phyloP scores from a whole-genome alignment of 1,284 basidiomycete species.

The Thecaphora frezii region DNA sequence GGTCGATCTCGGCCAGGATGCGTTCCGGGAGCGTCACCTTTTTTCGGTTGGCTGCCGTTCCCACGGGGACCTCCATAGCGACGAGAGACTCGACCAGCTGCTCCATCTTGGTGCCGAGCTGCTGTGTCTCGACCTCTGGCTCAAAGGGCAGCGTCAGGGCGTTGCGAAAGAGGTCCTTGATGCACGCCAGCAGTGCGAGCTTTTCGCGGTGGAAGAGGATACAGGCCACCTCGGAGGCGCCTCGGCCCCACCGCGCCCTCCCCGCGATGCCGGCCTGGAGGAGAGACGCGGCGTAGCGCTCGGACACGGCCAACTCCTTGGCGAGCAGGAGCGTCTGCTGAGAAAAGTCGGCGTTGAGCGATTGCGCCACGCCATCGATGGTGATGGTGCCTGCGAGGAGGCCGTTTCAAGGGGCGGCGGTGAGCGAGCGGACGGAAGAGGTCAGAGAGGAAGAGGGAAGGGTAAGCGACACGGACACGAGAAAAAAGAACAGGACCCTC shows the following conservation, averaged over 20 bases:
- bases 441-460: neutral
- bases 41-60: slow-evolving; percentile 8
- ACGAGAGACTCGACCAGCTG: slow-evolving; percentile 48
- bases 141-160: slow-evolving; percentile 50
- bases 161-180: slow-evolving; percentile 47
- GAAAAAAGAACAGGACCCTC: neutral
- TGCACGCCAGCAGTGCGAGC: slow-evolving; percentile 47
- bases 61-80: slow-evolving; percentile 19
- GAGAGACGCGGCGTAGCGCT: slow-evolving; percentile 54
- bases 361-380: slow-evolving; percentile 42
- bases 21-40: slow-evolving; percentile 26
- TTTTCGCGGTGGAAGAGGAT: slow-evolving; percentile 54
- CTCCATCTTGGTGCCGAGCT: slow-evolving; percentile 45
- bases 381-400: slow-evolving; percentile 51
- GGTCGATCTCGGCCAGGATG: slow-evolving; percentile 42
- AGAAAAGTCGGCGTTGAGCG: slow-evolving; percentile 53
- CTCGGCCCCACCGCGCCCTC: slow-evolving; percentile 47
- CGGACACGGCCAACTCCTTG: slow-evolving; percentile 48
- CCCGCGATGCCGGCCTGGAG: slow-evolving; percentile 51
- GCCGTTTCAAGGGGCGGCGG: too few relatives aligned
- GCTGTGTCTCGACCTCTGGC: slow-evolving; percentile 33
- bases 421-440: neutral
- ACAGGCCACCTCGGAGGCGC: slow-evolving; percentile 50
- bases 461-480: neutral
- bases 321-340: slow-evolving; percentile 51